These are phyloP conservation scores for Phytophthora aleatoria DNA, from an alignment of 352 stramenopile species.

Conservation along the genomic window DNA sequence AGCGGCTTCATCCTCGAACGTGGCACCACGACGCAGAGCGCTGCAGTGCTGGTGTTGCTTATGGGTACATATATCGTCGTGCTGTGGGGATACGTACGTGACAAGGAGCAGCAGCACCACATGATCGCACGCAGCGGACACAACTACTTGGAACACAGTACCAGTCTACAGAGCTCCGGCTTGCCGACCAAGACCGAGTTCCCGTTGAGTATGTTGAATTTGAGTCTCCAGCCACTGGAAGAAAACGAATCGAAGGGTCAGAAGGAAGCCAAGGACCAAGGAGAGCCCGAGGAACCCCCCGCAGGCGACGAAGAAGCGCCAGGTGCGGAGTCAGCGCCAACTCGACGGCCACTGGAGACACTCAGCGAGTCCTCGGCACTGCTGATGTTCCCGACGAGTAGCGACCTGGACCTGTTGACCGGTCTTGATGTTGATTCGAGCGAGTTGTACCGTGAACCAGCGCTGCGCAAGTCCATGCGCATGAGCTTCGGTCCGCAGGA, in stretches of 20 bases:
- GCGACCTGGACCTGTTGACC: slow-evolving; percentile 29
- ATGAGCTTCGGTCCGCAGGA: slow-evolving; percentile 56
- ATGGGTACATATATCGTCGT: slow-evolving; percentile 85
- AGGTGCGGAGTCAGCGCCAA: slow-evolving; percentile 5
- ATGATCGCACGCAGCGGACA: slow-evolving; percentile 47
- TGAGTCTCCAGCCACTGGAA: slow-evolving; percentile 23
- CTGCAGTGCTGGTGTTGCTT: slow-evolving; percentile 71
- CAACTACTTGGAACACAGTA: slow-evolving; percentile 42
- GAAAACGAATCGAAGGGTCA: slow-evolving; percentile 16
- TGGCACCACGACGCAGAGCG: slow-evolving; percentile 76
- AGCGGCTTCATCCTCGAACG: slow-evolving; percentile 84
- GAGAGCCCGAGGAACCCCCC: slow-evolving; percentile 32
- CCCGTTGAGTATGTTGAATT: slow-evolving; percentile 32
- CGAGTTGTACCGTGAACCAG: slow-evolving; percentile 76
- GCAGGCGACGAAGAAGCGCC: slow-evolving; percentile 37
- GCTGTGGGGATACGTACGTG: slow-evolving; percentile 84
- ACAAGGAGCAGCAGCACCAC: slow-evolving; percentile 78
- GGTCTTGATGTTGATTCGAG: slow-evolving; percentile 55
- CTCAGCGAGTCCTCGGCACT: slow-evolving; percentile 46
- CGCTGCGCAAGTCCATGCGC: slow-evolving; percentile 53
- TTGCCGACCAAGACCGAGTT: slow-evolving; percentile 21
- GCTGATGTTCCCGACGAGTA: slow-evolving; percentile 42
- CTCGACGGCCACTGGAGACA: slow-evolving; percentile 19
- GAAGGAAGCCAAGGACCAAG: slow-evolving; percentile 9
- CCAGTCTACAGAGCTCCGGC: slow-evolving; percentile 15